Evolutionary conservation across 225 moss, liverwort and hornwort genomes (phyloP).

Genomic region (Polytrichum formosum): DNA sequence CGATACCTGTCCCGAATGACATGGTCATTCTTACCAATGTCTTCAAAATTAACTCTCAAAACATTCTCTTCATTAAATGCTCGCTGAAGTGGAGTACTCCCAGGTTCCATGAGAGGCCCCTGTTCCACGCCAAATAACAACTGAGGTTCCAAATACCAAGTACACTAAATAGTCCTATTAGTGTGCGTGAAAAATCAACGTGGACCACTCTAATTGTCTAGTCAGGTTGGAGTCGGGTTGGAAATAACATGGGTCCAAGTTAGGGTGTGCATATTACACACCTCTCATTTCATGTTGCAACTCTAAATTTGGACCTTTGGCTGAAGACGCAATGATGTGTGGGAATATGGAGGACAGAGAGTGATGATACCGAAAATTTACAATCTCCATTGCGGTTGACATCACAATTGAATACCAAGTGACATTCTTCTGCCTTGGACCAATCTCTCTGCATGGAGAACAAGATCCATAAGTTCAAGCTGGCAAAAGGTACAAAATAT

Average conservation of each 20-base stretch:
- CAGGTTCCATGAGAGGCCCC: slow-evolving; percentile 36
- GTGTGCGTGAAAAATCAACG: no score
- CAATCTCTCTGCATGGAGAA: slow-evolving; percentile 34
- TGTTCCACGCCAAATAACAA: slow-evolving; percentile 15
- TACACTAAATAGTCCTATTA: not conserved
- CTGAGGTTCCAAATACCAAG: not conserved
- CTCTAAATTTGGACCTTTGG: not conserved
- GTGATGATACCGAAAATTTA: slow-evolving; percentile 19
- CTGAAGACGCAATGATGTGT: not conserved
- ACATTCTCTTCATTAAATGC: slow-evolving; percentile 37
- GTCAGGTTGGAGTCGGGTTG: no score
- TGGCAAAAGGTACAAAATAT: no score
- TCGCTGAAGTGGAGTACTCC: slow-evolving; percentile 30
- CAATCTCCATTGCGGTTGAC: slow-evolving; percentile 16
- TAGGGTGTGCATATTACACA: no score
- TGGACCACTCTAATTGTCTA: no score
- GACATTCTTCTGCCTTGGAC: slow-evolving; percentile 13
- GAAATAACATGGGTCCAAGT: no score
- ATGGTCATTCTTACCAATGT: slow-evolving; percentile 3
- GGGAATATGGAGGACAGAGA: not conserved
- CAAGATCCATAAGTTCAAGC: not conserved
- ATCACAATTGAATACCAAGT: slow-evolving; percentile 26
- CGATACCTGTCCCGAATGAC: slow-evolving; percentile 20
- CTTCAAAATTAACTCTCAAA: slow-evolving; percentile 30
- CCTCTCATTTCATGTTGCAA: not conserved